Base-by-base conservation (phyloP, 2,329 filamentous ascomycete genomes). In the Apiospora saccharicola region DNA sequence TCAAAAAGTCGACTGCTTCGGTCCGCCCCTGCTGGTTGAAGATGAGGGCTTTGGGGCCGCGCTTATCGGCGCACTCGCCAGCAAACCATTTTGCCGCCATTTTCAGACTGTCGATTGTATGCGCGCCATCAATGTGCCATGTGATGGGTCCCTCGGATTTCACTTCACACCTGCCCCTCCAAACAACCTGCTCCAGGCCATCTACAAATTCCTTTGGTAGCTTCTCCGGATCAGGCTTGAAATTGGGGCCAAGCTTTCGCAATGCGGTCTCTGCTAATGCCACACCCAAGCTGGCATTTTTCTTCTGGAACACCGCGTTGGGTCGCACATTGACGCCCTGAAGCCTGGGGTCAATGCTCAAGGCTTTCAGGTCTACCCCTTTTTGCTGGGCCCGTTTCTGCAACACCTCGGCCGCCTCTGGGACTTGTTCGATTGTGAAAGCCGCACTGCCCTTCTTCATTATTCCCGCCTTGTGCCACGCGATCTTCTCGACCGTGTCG, bases 121-220 rank as follows among this genome's bases (percentile, higher is more conserved):
- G 96, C 2, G 95, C 96, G 12, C 96, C 95, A 79, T 99, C 96
- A 26, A 99, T 89, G 79, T 95, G 93, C 95, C 96, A 99, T 22
- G 86, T 87, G 6, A 97, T 85, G 2, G 79, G 78, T 3, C 85
- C 85, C 73, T 90, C 88, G 4, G 82, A 76, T 77, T 88, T 90
- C 53, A 87, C 83, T 75, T 92, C 90, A 79, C 95, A 98, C 67
- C 96, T 89, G 4, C 96, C 96, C 53, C 94, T 89, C 85, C 95
- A 93, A 3, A 90, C 89, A 2, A 94, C 92, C 76, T 90, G 83
- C 79, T 96, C 91, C 1, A 99, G 85, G 0, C 95, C 96, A 19
- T 88, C 85, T 34, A 90, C 84, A 78, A 98, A 93, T 75, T 91
- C 88, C 14, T 82, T 80, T 0, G 93, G 90, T 4, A 96, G 82